Evolutionary conservation across 805 yeast species (phyloP).

Genomic region (Starmerella scarabaei): DNA sequence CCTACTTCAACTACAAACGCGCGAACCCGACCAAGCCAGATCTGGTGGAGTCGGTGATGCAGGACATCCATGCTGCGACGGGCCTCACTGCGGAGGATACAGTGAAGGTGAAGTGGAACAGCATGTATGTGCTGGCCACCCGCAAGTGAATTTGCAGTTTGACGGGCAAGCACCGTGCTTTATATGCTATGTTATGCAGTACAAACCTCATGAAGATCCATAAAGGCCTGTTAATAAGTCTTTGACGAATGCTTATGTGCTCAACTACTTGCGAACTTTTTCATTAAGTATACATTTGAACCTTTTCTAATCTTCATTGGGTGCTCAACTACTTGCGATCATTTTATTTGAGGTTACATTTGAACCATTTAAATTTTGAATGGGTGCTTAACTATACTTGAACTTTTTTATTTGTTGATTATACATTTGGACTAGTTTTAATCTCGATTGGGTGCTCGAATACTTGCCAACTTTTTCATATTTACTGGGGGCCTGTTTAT

Average conservation of each 20-base stretch:
- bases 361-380: too few species aligned
- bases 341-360: too few species aligned
- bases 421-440: too few species aligned
- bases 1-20: slow-evolving; percentile 48
- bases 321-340: neutral
- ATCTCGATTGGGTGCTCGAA: too few species aligned
- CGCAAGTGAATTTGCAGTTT: neutral
- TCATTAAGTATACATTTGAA: neutral
- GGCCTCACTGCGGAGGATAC: slow-evolving; percentile 40
- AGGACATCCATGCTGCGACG: slow-evolving; percentile 32
- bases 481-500: too few species aligned
- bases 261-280: neutral
- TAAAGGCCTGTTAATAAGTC: neutral
- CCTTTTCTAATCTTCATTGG: neutral
- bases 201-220: neutral
- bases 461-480: too few species aligned
- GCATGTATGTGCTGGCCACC: slow-evolving; percentile 28
- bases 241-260: neutral
- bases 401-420: too few species aligned
- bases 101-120: slow-evolving; percentile 35
- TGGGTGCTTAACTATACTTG: too few species aligned
- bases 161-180: too few species aligned
- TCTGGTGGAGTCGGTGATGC: slow-evolving; percentile 37
- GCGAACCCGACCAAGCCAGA: slow-evolving; percentile 33
- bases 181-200: too few species aligned